Base-by-base conservation (phyloP, 2,329 filamentous ascomycete genomes). In the Colletotrichum karsti region DNA sequence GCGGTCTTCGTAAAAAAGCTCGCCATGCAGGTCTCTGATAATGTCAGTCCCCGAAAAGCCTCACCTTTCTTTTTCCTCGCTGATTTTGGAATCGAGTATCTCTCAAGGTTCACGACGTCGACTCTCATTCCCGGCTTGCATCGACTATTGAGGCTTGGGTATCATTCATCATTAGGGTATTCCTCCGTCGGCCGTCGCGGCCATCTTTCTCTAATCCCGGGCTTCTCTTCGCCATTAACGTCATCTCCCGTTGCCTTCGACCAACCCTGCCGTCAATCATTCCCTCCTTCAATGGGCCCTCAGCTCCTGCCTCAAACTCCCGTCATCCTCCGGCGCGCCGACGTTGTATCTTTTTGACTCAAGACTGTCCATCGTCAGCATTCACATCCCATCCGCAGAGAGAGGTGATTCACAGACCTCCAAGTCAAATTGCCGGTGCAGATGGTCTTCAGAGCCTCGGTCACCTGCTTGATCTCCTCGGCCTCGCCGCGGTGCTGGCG, bases 361-460 rank as follows among this genome's bases (percentile, higher is more conserved):
- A 15, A 69, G 53, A 50, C 67, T 69, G 7, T 33, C 30, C 35
- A 3, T 51, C 13, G 61, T 69, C 41, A 65, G 48, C 22, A 55
- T 54, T 20, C 18, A 7, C n/a, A 12, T 9, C 8, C 5, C 15
- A 10, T 24, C 7, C 26, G 15, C 7, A 10, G 4, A 5, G n/a
- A 12, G 10, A 35, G 3, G 46, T n/a, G 12, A 2, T 33, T 9
- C 15, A 48, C 65, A 35, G 22, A 69, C 68, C 68, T 70, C 68
- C 68, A 70, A 8, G 50, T 24, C 3, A 70, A 37, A 15, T 69
- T 70, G 28, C 68, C 68, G 2, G 68, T 70, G 60, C 65, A 70
- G 20, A 60, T 60, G 26, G 41, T 57, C 37, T 70, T 68, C 35
- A 70, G 48, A 50, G 59, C 58, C 9, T 46, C 48, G 7, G 55